Base-by-base conservation (phyloP, 495 filamentous ascomycete species). In the Podospora pseudoanserina region DNA sequence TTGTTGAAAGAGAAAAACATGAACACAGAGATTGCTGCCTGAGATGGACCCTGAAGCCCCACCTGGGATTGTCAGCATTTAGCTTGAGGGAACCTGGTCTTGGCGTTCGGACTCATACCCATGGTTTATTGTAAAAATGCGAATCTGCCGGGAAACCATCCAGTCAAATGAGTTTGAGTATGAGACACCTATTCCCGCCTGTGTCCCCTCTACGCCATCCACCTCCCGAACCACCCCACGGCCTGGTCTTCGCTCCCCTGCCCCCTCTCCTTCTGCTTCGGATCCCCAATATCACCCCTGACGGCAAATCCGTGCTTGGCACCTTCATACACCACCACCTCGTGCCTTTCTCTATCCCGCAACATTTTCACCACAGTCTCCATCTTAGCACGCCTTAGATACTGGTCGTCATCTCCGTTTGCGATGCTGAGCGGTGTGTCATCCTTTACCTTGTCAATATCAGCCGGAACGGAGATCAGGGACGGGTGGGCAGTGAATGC, bases 301-400 rank as follows among this genome's bases (percentile, higher is more conserved):
- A 89, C 76, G 9, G 87, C 87, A 77, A 90, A 90, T 4, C 87
- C 88, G 76, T 87, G 88, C 68, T 79, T 82, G 5, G 86, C 87
- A 7, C 87, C 87, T 2, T 80, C 73, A 69, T 23, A 87, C 53
- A 87, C 71, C 34, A 82, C 78, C 58, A 85, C 79, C 72, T 89
- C 85, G 49, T 80, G 78, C 59, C 75, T 59, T 32, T 54, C 59
- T 53, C 84, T 83, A 44, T 68, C 72, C 53, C 67, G 74, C 65
- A 87, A 70, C 6, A 85, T 74, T 6, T 74, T 72, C 70, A 83
- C 76, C n/a, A 85, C 77, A 61, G 76, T 71, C 68, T 79, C 70
- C 28, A 83, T 75, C 62, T 83, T 71, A 18, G 75, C 71, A 58
- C 66, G 64, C 2, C 75, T 72, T 68, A 89, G 71, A 4, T 64